These are phyloP conservation scores for Nemophila menziesii DNA, from an alignment of 257 asterid genomes.

Conservation along the genomic window DNA sequence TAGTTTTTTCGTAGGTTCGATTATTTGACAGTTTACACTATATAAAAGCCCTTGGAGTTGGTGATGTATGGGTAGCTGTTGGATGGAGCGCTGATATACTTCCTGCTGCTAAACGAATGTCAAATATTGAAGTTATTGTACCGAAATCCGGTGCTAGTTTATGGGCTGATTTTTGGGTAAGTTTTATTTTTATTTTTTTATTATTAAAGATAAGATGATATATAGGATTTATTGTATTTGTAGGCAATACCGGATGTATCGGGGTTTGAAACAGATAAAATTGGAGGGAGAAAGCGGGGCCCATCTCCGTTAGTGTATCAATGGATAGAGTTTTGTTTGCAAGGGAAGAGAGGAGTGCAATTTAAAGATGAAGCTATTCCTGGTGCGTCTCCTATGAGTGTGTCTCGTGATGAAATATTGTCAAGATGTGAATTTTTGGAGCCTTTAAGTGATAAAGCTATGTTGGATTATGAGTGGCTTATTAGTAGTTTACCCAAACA, in stretches of 20 bases:
- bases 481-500: conserved; percentile 31
- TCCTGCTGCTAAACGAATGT: conserved; percentile 80
- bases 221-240: background rate
- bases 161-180: conserved; percentile 97
- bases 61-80: conserved; percentile 94
- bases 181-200: conserved; percentile 9
- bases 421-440: conserved; percentile 64
- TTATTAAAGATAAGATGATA: background rate
- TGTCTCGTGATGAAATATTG: conserved; percentile 66
- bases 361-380: conserved; percentile 49
- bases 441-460: conserved; percentile 56
- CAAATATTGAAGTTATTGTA: conserved; percentile 71
- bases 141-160: conserved; percentile 92
- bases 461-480: conserved; percentile 61
- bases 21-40: conserved; percentile 69
- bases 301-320: conserved; percentile 71
- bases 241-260: conserved; percentile 73
- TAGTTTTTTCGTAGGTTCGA: conserved; percentile 52
- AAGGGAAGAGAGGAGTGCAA: conserved; percentile 50
- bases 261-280: conserved; percentile 36
- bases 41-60: conserved; percentile 77
- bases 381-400: conserved; percentile 66
- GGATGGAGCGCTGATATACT: conserved; percentile 94
- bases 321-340: conserved; percentile 88
- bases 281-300: conserved; percentile 84